phyloP scores from a whole-genome alignment of 768 basidiomycete genomes.

The Tulasnella sp. region DNA sequence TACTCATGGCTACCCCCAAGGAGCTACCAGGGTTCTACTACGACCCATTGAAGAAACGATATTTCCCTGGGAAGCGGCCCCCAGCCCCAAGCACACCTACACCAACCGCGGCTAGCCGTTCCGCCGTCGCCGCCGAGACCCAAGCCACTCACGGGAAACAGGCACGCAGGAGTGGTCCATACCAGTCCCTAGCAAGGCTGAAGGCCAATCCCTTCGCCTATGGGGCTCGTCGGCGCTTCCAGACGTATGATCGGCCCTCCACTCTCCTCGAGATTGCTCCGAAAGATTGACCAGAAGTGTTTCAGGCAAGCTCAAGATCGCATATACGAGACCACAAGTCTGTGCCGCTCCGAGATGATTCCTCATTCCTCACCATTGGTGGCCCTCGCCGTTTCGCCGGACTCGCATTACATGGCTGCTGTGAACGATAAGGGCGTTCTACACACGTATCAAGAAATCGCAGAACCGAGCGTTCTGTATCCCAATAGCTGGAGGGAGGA shows the following conservation, averaged over 20 bases:
- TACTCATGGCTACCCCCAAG: constrained; percentile 11
- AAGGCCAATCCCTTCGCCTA: neutral
- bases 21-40: constrained; percentile 35
- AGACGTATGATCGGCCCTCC: neutral
- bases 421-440: neutral
- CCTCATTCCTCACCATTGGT: neutral
- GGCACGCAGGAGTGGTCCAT: neutral
- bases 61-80: constrained; percentile 32
- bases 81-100: neutral
- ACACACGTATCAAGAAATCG: neutral
- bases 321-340: neutral
- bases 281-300: neutral
- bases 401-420: neutral
- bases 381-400: neutral
- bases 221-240: neutral
- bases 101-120: neutral
- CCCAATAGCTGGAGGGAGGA: neutral
- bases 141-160: neutral
- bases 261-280: neutral
- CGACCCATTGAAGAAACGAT: constrained; percentile 34
- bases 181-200: neutral
- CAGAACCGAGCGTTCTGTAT: neutral
- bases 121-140: neutral
- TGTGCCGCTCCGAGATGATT: neutral
- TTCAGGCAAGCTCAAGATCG: neutral